Evolutionary conservation across 179 eudicot species (phyloP).

Genomic region (Corrigiola litoralis): DNA sequence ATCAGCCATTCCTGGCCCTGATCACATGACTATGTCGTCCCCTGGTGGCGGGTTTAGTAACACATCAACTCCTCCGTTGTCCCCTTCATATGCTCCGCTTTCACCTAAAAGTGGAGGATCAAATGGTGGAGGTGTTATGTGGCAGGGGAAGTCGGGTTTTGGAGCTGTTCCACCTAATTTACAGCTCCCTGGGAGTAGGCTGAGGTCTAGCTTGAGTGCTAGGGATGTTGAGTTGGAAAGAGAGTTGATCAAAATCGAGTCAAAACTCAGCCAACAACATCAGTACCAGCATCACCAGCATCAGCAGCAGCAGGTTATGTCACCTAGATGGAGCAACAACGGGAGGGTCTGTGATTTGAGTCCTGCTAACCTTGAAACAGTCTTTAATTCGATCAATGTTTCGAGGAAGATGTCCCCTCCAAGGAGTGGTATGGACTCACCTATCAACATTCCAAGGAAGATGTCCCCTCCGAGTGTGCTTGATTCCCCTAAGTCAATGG

Average conservation of each 20-base stretch:
- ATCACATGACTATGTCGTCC: constrained; percentile 5
- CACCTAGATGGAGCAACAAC: constrained; percentile 31
- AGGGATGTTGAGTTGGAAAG: constrained; percentile 36
- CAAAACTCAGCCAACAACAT: constrained; percentile 25
- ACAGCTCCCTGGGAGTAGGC: constrained; percentile 35
- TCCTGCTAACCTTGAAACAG: constrained; percentile 21
- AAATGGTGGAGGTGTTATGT: constrained; percentile 16
- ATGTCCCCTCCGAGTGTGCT: constrained; percentile 17
- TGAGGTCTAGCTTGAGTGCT: constrained; percentile 40
- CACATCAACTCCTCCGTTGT: constrained; percentile 25
- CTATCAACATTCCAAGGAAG: constrained; percentile 1
- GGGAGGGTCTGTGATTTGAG: constrained; percentile 22
- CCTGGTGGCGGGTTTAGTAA: constrained; percentile 9
- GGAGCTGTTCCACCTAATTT: constrained; percentile 25
- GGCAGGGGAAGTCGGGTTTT: constrained; percentile 23
- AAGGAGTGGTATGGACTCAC: too few relatives aligned
- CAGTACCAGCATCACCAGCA: constrained; percentile 15
- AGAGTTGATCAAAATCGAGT: constrained; percentile 32
- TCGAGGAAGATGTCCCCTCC: constrained; percentile 20
- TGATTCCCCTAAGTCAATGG: constrained; percentile 39
- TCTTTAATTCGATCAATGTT: constrained; percentile 15
- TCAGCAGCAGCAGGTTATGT: constrained; percentile 22
- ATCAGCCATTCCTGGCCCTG: constrained; percentile 34
- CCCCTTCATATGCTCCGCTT: constrained; percentile 31
- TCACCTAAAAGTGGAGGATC: constrained; percentile 30